Evolutionary conservation across 208 protist species (phyloP).

Genomic region (Willaertia magna): DNA sequence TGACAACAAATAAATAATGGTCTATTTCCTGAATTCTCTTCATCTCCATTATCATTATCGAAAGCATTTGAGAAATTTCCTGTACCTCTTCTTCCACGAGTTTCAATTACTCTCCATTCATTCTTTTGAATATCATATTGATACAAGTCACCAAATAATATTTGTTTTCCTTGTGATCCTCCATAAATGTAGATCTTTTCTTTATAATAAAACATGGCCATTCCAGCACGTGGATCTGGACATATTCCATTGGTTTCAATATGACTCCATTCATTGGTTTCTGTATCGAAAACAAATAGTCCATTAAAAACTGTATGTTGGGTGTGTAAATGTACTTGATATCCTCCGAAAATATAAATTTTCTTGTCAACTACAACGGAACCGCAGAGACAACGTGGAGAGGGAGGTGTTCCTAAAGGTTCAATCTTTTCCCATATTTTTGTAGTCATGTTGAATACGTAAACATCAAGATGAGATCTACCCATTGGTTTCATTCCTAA

Average conservation of each 20-base stretch:
- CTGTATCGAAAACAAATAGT: background rate
- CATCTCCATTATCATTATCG: background rate
- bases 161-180: background rate
- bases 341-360: constrained; percentile 5
- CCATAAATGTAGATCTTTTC: background rate
- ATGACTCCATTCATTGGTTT: background rate
- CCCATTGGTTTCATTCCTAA: background rate
- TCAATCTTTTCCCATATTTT: background rate
- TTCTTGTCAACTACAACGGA: background rate
- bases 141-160: background rate
- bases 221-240: background rate
- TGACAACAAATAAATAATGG: constrained; percentile 1
- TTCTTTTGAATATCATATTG: background rate
- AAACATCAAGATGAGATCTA: background rate
- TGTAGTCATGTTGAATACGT: background rate
- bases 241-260: background rate
- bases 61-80: no score
- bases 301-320: constrained; percentile 1
- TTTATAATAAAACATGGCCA: background rate
- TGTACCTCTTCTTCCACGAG: background rate
- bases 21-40: background rate
- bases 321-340: background rate
- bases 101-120: background rate
- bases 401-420: background rate
- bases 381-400: background rate